These are phyloP conservation scores for Candida labiduridarum DNA, from an alignment of 1,139 yeast genomes.

Conservation along the genomic window DNA sequence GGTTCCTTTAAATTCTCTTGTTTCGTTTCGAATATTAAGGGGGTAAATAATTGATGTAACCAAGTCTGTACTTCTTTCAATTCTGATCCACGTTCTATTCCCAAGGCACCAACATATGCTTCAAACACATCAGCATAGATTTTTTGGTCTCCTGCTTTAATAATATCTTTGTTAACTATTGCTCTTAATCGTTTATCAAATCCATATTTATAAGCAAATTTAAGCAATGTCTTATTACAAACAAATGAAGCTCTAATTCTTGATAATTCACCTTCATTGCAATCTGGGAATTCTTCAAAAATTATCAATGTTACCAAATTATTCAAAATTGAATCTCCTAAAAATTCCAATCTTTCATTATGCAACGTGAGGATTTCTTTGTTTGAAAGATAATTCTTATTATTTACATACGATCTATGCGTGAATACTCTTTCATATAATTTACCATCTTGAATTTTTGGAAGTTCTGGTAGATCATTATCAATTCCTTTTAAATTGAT, in stretches of 20 bases:
- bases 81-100: conserved; percentile 56
- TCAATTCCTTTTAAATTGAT: conserved; percentile 33
- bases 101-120: conserved; percentile 87
- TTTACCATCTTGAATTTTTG: conserved; percentile 60
- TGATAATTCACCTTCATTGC: conserved; percentile 82
- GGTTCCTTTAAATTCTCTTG: conserved; percentile 32
- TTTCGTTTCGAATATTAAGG: conserved; percentile 29
- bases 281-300: conserved; percentile 65
- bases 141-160: conserved; percentile 49
- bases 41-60: conserved; percentile 55
- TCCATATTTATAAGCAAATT: conserved; percentile 72
- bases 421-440: conserved; percentile 74
- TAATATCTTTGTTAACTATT: conserved; percentile 38
- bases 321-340: conserved; percentile 89
- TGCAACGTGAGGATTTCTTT: conserved; percentile 64
- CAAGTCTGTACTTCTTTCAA: conserved; percentile 57
- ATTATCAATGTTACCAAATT: conserved; percentile 70
- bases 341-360: conserved; percentile 89
- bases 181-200: conserved; percentile 63
- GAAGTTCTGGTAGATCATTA: conserved; percentile 57
- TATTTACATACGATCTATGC: conserved; percentile 74
- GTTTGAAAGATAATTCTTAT: conserved; percentile 56
- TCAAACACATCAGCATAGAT: conserved; percentile 80
- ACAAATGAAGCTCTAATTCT: conserved; percentile 70
- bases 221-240: conserved; percentile 70